These are phyloP conservation scores for Blastobotrys americana DNA, from an alignment of 805 yeast genomes.

Conservation along the genomic window DNA sequence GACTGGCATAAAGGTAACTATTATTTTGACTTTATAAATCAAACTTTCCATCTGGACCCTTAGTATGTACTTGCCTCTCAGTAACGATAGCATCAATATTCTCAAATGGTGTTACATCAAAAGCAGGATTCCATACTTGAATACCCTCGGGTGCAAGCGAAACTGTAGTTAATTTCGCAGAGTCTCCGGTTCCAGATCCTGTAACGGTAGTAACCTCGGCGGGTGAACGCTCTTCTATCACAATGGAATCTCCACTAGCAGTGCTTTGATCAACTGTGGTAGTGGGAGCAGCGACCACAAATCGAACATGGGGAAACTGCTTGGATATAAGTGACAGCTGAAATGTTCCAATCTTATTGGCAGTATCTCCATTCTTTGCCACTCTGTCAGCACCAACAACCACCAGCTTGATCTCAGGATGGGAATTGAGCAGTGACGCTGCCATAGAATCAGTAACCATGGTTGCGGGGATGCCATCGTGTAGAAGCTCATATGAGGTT, in stretches of 20 bases:
- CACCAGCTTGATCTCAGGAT: slow-evolving; percentile 72
- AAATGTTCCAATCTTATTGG: slow-evolving; percentile 93
- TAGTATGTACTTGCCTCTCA: slow-evolving; percentile 56
- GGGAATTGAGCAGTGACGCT: slow-evolving; percentile 54
- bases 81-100: slow-evolving; percentile 86
- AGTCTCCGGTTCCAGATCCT: slow-evolving; percentile 22
- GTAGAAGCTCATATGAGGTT: slow-evolving; percentile 83
- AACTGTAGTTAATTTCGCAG: slow-evolving; percentile 37
- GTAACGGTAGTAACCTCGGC: slow-evolving; percentile 60
- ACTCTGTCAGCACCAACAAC: slow-evolving; percentile 95
- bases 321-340: slow-evolving; percentile 74
- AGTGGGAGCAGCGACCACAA: slow-evolving; percentile 91
- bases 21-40: slow-evolving; percentile 30
- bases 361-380: slow-evolving; percentile 89
- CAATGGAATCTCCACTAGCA: slow-evolving; percentile 61
- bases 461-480: slow-evolving; percentile 82
- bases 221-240: slow-evolving; percentile 82
- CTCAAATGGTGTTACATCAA: slow-evolving; percentile 83
- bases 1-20: too few relatives aligned
- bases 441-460: slow-evolving; percentile 90
- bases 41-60: slow-evolving; percentile 47
- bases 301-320: slow-evolving; percentile 55
- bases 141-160: slow-evolving; percentile 82
- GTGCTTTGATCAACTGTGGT: slow-evolving; percentile 78
- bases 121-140: slow-evolving; percentile 92